A percentile compares a stretch with the other conserved stretches of the same genome.
These are phyloP conservation scores for Solanum sitiens DNA, from an alignment of 257 asterid genomes.

Conservation along the genomic window DNA sequence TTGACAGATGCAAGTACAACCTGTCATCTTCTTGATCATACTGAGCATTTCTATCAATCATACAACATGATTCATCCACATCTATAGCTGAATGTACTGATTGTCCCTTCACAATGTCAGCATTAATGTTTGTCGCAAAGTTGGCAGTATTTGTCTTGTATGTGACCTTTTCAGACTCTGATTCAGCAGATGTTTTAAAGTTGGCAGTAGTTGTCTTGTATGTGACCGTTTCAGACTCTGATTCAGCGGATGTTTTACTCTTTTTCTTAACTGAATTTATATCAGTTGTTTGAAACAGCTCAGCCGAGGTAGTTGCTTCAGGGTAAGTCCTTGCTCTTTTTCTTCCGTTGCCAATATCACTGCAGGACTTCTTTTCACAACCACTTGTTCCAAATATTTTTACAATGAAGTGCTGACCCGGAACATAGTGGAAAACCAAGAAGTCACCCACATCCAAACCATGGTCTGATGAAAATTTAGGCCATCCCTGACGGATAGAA, in stretches of 20 bases:
- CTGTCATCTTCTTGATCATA: constrained; percentile 15
- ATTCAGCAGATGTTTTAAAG: neutral
- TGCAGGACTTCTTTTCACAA: constrained; percentile 14
- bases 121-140: neutral
- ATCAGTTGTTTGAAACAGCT: neutral
- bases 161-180: neutral
- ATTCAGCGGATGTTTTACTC: constrained; percentile 1
- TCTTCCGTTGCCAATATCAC: neutral
- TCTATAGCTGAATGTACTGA: neutral
- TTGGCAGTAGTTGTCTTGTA: neutral
- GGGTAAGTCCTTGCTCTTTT: neutral
- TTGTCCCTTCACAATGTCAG: neutral
- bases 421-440: constrained; percentile 23
- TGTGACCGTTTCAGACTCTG: neutral
- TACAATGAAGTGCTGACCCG: constrained; percentile 37
- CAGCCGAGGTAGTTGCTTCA: neutral
- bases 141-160: neutral
- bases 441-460: constrained; percentile 27
- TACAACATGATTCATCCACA: constrained; percentile 17
- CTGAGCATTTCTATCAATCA: constrained; percentile 17
- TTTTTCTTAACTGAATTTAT: neutral
- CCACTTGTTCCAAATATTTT: constrained; percentile 29
- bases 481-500: constrained; percentile 58
- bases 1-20: constrained; percentile 17
- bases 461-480: constrained; percentile 29